phyloP scores from a whole-genome alignment of 139 green algal species.

The Chlorella sp. region DNA sequence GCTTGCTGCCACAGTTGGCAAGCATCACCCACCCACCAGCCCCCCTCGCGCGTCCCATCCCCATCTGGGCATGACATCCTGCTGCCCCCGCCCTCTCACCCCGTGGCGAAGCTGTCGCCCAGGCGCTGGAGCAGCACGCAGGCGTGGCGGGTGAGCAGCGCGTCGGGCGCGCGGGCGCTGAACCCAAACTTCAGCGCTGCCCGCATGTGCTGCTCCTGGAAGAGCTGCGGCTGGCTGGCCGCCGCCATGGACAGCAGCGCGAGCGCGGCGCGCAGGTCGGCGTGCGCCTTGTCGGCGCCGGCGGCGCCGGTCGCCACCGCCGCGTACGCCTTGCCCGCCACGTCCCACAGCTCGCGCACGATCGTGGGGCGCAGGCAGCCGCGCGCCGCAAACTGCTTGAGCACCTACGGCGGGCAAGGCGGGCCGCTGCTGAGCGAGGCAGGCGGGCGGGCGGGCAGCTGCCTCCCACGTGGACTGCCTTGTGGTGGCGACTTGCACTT shows the following conservation, averaged over 20 bases:
- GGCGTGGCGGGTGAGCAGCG: slow-evolving; percentile 64
- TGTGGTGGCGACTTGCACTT: no score
- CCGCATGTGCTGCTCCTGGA: slow-evolving; percentile 43
- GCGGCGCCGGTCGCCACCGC: not conserved
- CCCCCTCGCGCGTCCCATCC: not conserved
- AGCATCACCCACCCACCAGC: not conserved
- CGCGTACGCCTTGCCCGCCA: slow-evolving; percentile 7
- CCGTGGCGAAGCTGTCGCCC: slow-evolving; percentile 16
- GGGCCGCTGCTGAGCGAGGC: no score
- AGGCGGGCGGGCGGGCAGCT: no score
- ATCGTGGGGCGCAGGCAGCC: slow-evolving; percentile 38
- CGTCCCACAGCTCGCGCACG: slow-evolving; percentile 41
- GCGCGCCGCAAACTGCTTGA: slow-evolving; percentile 41
- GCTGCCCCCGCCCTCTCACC: not conserved
- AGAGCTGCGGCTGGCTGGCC: slow-evolving; percentile 39
- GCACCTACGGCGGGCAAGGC: no score
- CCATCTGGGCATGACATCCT: not conserved
- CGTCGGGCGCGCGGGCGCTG: slow-evolving; percentile 33
- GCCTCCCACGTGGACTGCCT: no score
- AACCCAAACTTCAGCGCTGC: slow-evolving; percentile 52
- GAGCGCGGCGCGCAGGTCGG: slow-evolving; percentile 52
- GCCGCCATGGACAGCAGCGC: slow-evolving; percentile 69
- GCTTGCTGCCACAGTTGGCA: not conserved
- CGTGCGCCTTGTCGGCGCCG: slow-evolving; percentile 11
- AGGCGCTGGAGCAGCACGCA: slow-evolving; percentile 47